These are phyloP conservation scores for Botrytis fabae DNA, from an alignment of 2,329 filamentous ascomycete species.

Conservation along the genomic window DNA sequence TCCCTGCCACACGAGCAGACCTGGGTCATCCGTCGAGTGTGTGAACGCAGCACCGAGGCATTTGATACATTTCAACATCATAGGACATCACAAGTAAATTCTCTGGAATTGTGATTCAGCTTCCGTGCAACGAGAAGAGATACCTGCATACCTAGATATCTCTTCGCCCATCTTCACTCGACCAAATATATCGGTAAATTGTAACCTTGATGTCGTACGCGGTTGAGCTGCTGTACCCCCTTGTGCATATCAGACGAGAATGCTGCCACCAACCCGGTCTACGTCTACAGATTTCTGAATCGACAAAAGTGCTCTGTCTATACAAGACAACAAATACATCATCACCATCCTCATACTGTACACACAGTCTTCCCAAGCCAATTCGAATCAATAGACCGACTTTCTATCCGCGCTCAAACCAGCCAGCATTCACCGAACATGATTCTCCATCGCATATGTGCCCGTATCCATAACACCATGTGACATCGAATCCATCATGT, in stretches of 20 bases:
- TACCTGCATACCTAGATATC: neutral
- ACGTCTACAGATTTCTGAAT: neutral
- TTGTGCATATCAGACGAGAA: neutral
- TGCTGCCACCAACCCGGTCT: slow-evolving; percentile 15
- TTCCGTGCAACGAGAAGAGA: neutral
- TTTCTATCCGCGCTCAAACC: neutral
- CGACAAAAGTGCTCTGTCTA: too few relatives aligned
- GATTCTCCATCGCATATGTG: neutral
- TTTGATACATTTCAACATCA: neutral
- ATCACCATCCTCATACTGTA: neutral
- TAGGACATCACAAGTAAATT: neutral
- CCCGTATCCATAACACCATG: neutral
- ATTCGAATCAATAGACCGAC: neutral
- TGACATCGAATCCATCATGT: slow-evolving; percentile 13
- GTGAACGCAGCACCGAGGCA: neutral
- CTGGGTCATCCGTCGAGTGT: neutral
- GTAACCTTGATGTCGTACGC: neutral
- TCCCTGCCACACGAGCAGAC: neutral
- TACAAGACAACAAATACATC: neutral
- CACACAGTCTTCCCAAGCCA: neutral
- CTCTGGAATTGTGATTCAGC: neutral
- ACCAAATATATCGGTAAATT: neutral
- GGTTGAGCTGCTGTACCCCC: neutral
- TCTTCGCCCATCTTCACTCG: neutral
- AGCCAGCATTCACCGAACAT: neutral